Evolutionary conservation across 1,284 basidiomycete genomes (phyloP).

Genomic region (Microbotryum silenes-acaulis): DNA sequence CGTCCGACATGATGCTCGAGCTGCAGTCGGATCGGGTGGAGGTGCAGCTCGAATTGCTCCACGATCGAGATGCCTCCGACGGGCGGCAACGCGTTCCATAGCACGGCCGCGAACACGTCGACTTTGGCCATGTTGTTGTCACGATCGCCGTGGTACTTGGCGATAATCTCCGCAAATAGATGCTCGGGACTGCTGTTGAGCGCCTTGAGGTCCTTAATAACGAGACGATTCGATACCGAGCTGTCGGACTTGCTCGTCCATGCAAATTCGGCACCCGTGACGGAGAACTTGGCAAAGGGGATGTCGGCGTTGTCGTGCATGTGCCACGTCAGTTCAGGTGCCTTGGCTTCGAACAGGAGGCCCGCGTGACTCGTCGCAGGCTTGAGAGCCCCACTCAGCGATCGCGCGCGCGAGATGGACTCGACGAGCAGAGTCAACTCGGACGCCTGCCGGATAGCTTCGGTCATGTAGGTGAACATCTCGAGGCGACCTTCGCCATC

Average conservation of each 20-base stretch:
- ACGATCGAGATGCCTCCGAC: slow-evolving; percentile 92
- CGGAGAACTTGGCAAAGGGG: slow-evolving; percentile 76
- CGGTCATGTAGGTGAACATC: slow-evolving; percentile 61
- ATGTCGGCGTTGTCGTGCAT: slow-evolving; percentile 73
- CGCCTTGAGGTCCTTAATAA: slow-evolving; percentile 66
- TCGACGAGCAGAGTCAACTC: slow-evolving; percentile 83
- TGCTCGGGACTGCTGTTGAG: slow-evolving; percentile 81
- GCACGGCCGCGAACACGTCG: slow-evolving; percentile 43
- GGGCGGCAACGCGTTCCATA: slow-evolving; percentile 74
- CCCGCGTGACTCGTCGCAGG: slow-evolving; percentile 49
- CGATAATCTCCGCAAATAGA: slow-evolving; percentile 79
- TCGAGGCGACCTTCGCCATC: slow-evolving; percentile 49
- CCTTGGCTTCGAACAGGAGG: slow-evolving; percentile 69
- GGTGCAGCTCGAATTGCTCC: slow-evolving; percentile 67
- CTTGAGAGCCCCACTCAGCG: slow-evolving; percentile 51
- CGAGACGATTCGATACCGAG: slow-evolving; percentile 70
- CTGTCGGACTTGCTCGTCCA: slow-evolving; percentile 86
- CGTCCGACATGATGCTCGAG: slow-evolving; percentile 74
- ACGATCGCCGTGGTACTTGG: slow-evolving; percentile 49
- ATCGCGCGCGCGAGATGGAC: slow-evolving; percentile 75
- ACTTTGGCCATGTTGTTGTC: slow-evolving; percentile 19
- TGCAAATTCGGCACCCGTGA: slow-evolving; percentile 69
- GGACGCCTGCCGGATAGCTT: slow-evolving; percentile 65
- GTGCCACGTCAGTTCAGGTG: slow-evolving; percentile 84
- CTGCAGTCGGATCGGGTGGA: slow-evolving; percentile 82